Percentiles rank a stretch among this genome's conserved stretches.
Conservation (phyloP, 345 rosid species). For the Arabidopsis thaliana region DNA sequence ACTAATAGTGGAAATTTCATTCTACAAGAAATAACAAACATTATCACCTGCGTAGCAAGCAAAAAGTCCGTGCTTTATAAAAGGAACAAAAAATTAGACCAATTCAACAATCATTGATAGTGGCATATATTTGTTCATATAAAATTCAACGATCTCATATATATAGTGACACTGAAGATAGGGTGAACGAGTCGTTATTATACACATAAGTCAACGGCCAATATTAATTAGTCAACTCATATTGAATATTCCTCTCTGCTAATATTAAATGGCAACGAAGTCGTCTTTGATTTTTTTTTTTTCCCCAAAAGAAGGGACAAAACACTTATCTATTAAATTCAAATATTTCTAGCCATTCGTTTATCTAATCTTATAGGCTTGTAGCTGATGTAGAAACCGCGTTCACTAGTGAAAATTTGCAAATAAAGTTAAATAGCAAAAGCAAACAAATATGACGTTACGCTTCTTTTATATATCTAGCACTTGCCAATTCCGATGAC, state of each 20-base stretch:
- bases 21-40: too few relatives aligned
- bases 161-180: neutral
- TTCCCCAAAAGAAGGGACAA: neutral
- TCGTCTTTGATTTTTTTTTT: neutral
- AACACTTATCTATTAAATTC: neutral
- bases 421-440: neutral
- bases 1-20: too few relatives aligned
- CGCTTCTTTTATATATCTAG: too few relatives aligned
- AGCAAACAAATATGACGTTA: too few relatives aligned
- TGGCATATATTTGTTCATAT: neutral
- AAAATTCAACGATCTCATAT: neutral
- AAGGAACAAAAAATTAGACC: too few relatives aligned
- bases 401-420: neutral
- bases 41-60: too few relatives aligned
- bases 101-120: neutral
- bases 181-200: neutral
- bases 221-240: conserved; percentile 2
- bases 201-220: neutral
- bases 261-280: neutral
- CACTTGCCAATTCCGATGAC: neutral
- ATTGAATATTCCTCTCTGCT: too few relatives aligned
- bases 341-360: conserved; percentile 3
- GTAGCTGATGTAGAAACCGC: neutral
- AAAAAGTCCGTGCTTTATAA: too few relatives aligned
- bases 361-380: neutral